These are phyloP conservation scores for Colletotrichum noveboracense DNA, from an alignment of 2,329 filamentous ascomycete species.

Conservation along the genomic window DNA sequence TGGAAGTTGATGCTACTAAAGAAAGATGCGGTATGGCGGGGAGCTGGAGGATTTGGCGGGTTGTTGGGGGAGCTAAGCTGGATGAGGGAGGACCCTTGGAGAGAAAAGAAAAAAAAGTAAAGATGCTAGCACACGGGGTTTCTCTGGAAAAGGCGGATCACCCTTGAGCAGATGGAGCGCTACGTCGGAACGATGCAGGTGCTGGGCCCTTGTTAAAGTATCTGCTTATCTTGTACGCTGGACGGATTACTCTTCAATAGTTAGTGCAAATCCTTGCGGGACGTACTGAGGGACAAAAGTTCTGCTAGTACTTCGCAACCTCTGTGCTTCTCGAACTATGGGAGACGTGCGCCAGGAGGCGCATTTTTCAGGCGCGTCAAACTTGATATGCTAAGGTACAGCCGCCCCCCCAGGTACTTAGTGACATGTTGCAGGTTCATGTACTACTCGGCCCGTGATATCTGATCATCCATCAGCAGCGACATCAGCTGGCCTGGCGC, in stretches of 20 bases:
- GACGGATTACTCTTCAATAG: background rate
- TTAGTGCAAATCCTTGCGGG: background rate
- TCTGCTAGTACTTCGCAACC: background rate
- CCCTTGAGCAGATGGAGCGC: background rate
- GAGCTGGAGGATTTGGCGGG: background rate
- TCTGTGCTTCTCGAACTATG: too few relatives aligned
- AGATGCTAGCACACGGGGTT: background rate
- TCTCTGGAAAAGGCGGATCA: background rate
- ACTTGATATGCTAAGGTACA: background rate
- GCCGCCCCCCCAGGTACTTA: background rate
- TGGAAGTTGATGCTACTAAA: background rate
- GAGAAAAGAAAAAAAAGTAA: background rate
- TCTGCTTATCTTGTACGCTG: background rate
- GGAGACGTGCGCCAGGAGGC: too few relatives aligned
- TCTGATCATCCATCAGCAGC: background rate
- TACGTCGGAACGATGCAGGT: background rate
- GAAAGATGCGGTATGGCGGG: background rate
- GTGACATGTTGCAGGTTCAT: background rate
- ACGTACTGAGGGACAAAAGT: too few relatives aligned
- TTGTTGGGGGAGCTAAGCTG: conserved; percentile 20
- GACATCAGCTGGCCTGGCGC: background rate
- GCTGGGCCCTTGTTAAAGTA: background rate
- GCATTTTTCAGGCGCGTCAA: background rate
- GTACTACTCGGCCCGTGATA: background rate
- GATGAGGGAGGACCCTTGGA: conserved; percentile 15